phyloP scores from a whole-genome alignment of 306 rosid genomes.

The Echinosophora koreensis region DNA sequence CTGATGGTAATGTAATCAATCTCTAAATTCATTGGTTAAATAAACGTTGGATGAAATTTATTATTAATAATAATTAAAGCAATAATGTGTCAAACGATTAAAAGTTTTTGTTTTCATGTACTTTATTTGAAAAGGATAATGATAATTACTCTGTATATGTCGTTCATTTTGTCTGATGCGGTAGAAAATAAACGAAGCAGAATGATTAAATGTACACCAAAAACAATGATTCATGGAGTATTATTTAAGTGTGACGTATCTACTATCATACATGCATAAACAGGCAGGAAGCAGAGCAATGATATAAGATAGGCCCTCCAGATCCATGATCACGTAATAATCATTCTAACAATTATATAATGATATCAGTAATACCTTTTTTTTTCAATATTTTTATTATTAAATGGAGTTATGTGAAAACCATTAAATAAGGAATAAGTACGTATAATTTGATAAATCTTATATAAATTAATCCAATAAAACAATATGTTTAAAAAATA shows the following conservation, averaged over 20 bases:
- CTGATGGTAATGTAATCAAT: neutral
- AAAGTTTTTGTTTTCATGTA: neutral
- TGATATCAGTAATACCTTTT: neutral
- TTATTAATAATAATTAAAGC: neutral
- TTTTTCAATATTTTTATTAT: no score
- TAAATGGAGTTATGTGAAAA: no score
- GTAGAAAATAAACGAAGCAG: neutral
- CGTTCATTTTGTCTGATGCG: neutral
- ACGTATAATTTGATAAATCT: no score
- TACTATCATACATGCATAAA: neutral
- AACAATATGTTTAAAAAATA: no score
- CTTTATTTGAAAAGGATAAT: neutral
- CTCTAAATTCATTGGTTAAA: neutral
- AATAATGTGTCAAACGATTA: neutral
- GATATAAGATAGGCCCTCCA: neutral
- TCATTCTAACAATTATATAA: neutral
- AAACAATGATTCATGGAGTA: neutral
- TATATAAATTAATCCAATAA: no score
- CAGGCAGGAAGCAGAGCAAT: neutral
- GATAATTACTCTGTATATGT: neutral
- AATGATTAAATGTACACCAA: no score
- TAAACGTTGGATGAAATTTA: neutral
- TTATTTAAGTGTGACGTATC: no score
- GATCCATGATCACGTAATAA: constrained; percentile 17
- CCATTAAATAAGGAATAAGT: no score